Evolutionary conservation across 169 alveolate species (phyloP).

Genomic region (Cryptosporidium muris): DNA sequence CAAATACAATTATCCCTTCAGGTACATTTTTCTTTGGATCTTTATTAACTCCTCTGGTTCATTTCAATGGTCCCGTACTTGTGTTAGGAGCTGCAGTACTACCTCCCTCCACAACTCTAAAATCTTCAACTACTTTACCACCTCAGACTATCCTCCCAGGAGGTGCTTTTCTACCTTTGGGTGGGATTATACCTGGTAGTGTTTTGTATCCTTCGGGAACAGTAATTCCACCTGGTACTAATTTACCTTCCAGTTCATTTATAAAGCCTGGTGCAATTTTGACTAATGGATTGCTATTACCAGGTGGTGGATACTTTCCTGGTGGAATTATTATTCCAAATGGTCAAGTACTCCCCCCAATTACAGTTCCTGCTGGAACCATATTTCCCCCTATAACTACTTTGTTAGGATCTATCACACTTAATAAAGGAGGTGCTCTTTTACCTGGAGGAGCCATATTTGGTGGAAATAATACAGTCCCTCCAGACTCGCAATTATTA

Average conservation of each 20-base stretch:
- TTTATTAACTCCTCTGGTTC: conserved; percentile 25
- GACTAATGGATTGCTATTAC: conserved; percentile 45
- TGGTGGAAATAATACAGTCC: conserved; percentile 64
- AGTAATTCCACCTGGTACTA: conserved; percentile 50
- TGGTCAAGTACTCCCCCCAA: conserved; percentile 59
- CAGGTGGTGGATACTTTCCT: conserved; percentile 71
- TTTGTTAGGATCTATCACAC: conserved; percentile 23
- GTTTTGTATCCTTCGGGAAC: conserved; percentile 61
- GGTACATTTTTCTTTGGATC: conserved; percentile 65
- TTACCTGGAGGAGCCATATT: conserved; percentile 70
- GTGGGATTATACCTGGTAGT: conserved; percentile 55
- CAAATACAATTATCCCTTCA: conserved; percentile 34
- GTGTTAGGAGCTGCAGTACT: conserved; percentile 45
- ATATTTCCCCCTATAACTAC: conserved; percentile 63
- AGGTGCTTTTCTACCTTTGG: conserved; percentile 65
- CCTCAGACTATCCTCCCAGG: conserved; percentile 57
- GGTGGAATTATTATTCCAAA: conserved; percentile 65
- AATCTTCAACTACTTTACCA: conserved; percentile 65
- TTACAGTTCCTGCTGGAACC: conserved; percentile 68
- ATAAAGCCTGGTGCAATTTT: conserved; percentile 57
- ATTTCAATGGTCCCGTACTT: conserved; percentile 25
- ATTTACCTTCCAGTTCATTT: conserved; percentile 38
- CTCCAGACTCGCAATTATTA: conserved; percentile 52
- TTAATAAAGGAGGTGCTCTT: conserved; percentile 61
- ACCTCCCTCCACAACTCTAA: conserved; percentile 58